Evolutionary conservation across 345 rosid species (phyloP).

Genomic region (Murraya koenigii): DNA sequence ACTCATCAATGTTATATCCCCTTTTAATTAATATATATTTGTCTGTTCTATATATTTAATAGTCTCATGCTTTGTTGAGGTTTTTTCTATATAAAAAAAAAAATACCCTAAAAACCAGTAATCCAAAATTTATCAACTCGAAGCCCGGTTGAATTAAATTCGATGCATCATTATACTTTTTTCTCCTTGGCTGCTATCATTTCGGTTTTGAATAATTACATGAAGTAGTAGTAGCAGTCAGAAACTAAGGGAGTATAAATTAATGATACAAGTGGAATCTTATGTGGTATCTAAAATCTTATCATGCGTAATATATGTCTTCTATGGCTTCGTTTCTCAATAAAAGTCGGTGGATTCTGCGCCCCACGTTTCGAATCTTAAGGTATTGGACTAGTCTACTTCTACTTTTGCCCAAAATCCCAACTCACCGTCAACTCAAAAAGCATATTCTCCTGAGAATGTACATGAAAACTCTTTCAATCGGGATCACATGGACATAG

Average conservation of each 20-base stretch:
- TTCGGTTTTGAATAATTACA: not conserved
- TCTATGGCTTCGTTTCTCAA: not conserved
- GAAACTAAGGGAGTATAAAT: not conserved
- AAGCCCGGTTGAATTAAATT: not conserved
- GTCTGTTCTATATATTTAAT: too few relatives aligned
- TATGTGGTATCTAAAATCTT: not conserved
- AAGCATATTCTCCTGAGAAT: not conserved
- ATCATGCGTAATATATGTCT: not conserved
- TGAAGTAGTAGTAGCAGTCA: too few relatives aligned
- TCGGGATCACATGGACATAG: not conserved
- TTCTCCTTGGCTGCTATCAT: not conserved
- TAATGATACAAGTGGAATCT: too few relatives aligned
- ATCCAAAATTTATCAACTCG: too few relatives aligned
- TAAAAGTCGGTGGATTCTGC: conserved; percentile 3
- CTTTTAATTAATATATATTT: too few relatives aligned
- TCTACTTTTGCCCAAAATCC: not conserved
- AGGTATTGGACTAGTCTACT: not conserved
- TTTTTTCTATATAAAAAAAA: too few relatives aligned
- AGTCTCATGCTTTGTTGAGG: too few relatives aligned
- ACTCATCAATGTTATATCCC: too few relatives aligned
- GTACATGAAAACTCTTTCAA: not conserved
- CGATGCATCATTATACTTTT: not conserved
- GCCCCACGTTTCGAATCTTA: conserved; percentile 17
- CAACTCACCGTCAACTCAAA: conserved; percentile 5
- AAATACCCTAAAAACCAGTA: too few relatives aligned